Conservation (phyloP, 2,329 filamentous ascomycete species). For the Trematosphaeria pertusa region DNA sequence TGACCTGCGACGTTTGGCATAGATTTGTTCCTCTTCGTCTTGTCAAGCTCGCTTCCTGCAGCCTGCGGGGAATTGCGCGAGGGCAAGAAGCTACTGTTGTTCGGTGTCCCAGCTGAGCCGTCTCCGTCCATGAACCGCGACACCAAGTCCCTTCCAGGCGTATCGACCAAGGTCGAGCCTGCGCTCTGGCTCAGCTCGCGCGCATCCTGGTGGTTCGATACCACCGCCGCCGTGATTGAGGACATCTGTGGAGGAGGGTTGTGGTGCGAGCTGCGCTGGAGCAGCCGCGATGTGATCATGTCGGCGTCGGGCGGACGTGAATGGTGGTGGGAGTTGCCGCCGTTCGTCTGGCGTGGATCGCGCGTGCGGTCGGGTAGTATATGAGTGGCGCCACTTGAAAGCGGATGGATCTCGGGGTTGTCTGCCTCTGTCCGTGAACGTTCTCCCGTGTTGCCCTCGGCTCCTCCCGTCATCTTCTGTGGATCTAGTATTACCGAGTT, state of each 20-base stretch:
- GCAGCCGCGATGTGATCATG: conserved; percentile 70
- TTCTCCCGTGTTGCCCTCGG: conserved; percentile 27
- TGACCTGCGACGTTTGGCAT: conserved; percentile 45
- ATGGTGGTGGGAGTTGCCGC: conserved; percentile 40
- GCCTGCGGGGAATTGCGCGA: conserved; percentile 30
- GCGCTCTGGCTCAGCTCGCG: conserved; percentile 46
- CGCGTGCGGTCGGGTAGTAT: conserved; percentile 37
- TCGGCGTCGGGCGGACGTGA: conserved; percentile 62
- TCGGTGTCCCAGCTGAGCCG: conserved; percentile 50
- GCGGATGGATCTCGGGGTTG: conserved; percentile 18
- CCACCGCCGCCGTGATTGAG: conserved; percentile 62
- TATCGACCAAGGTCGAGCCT: conserved; percentile 49
- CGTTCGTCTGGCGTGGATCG: conserved; percentile 33
- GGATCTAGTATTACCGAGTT: conserved; percentile 49
- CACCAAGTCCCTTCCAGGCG: conserved; percentile 50
- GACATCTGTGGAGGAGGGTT: conserved; percentile 71
- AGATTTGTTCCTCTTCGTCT: conserved; percentile 47
- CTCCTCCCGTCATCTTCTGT: conserved; percentile 31
- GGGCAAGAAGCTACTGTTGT: conserved; percentile 47
- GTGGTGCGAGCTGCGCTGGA: conserved; percentile 69
- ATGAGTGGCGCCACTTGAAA: conserved; percentile 9
- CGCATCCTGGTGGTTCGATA: conserved; percentile 44
- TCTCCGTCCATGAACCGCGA: conserved; percentile 55
- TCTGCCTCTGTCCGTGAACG: conserved; percentile 18
- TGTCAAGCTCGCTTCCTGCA: conserved; percentile 32